Conservation (phyloP, 257 asterid species). For the Leonotis leonurus region DNA sequence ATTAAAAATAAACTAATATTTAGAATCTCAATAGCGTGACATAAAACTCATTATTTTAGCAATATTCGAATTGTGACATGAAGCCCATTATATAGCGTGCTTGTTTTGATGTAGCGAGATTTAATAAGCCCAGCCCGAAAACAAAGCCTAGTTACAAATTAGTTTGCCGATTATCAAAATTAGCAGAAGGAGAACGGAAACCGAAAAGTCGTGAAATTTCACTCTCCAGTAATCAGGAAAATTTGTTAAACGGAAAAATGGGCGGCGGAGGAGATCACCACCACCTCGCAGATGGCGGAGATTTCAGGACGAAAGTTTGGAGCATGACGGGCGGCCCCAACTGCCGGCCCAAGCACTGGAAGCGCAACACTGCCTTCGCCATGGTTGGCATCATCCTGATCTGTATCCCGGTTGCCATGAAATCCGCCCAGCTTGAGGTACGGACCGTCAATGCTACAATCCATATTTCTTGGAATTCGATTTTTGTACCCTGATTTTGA, state of each 20-base stretch:
- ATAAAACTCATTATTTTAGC: no score
- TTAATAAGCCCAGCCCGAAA: no score
- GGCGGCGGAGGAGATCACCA: conserved; percentile 73
- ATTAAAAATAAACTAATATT: no score
- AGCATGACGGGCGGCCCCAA: conserved; percentile 82
- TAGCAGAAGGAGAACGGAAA: no score
- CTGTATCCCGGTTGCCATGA: conserved; percentile 83
- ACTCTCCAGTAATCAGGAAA: background rate
- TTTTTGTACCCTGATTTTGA: background rate
- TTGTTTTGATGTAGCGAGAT: no score
- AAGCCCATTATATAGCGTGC: no score
- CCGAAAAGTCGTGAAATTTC: background rate
- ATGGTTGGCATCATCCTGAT: conserved; percentile 74
- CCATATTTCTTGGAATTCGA: background rate
- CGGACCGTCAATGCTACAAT: background rate
- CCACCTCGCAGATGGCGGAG: conserved; percentile 63
- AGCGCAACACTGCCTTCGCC: conserved; percentile 93
- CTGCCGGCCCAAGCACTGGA: conserved; percentile 95
- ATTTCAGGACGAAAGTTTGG: conserved; percentile 86
- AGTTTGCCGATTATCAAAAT: no score
- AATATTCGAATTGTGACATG: no score
- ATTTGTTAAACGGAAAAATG: background rate
- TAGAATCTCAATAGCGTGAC: no score
- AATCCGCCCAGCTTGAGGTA: conserved; percentile 90
- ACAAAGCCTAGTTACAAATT: no score